These are phyloP conservation scores for Ceratopteris richardii DNA, from an alignment of 75 land plant genomes.

Conservation along the genomic window DNA sequence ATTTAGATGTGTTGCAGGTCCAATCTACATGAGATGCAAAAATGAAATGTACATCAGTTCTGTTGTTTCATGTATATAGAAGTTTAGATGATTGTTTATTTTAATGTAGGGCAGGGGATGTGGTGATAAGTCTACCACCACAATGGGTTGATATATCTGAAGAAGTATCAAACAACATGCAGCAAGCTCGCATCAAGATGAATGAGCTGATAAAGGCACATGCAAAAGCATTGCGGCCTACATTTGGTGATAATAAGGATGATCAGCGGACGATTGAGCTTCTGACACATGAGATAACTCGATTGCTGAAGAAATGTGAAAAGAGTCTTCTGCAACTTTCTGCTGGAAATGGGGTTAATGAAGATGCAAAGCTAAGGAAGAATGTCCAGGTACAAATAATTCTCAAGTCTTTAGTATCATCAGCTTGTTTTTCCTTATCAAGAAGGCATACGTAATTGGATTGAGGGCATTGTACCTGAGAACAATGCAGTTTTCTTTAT, in stretches of 20 bases:
- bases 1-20: too few relatives aligned
- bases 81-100: too few relatives aligned
- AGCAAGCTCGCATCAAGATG: slow-evolving; percentile 63
- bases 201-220: slow-evolving; percentile 68
- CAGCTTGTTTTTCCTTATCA: too few relatives aligned
- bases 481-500: too few relatives aligned
- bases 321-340: slow-evolving; percentile 73
- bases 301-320: slow-evolving; percentile 76
- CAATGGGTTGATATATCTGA: slow-evolving; percentile 98
- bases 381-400: slow-evolving; percentile 74
- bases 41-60: too few relatives aligned
- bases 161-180: slow-evolving; percentile 75
- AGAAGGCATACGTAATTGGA: too few relatives aligned
- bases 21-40: too few relatives aligned
- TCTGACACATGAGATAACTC: slow-evolving; percentile 80
- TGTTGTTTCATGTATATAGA: too few relatives aligned
- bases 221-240: slow-evolving; percentile 82
- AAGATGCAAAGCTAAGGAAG: slow-evolving; percentile 84
- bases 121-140: slow-evolving; percentile 83
- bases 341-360: slow-evolving; percentile 47
- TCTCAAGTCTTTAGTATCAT: neutral
- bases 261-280: slow-evolving; percentile 75
- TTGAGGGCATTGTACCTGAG: too few relatives aligned
- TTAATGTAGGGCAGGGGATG: slow-evolving; percentile 54
- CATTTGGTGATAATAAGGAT: slow-evolving; percentile 77